Evolutionary conservation across 129 eudicot genomes (phyloP).

Genomic region (Erigeron canadensis): DNA sequence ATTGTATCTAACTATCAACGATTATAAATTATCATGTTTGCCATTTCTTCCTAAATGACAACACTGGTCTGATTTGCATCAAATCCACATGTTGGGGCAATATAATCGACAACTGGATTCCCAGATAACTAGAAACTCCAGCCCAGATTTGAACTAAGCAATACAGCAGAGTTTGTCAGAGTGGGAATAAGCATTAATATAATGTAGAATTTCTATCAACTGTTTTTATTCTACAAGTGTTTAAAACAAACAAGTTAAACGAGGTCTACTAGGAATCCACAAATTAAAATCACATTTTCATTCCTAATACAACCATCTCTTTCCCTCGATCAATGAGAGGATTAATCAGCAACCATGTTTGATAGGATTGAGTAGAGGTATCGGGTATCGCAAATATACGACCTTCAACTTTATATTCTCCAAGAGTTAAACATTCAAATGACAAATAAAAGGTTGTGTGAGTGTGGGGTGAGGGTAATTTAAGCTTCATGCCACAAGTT

Average conservation of each 20-base stretch:
- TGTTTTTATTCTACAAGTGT: no score
- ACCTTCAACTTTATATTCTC: not conserved
- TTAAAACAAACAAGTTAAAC: not conserved
- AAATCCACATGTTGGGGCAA: not conserved
- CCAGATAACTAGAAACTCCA: not conserved
- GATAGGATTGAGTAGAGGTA: not conserved
- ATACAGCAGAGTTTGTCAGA: conserved; percentile 2
- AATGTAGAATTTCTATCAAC: not conserved
- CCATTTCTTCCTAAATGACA: not conserved
- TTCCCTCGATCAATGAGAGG: not conserved
- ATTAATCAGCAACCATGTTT: not conserved
- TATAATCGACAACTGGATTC: not conserved
- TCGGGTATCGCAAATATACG: not conserved
- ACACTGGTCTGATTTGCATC: not conserved
- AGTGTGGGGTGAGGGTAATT: no score
- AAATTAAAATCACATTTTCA: not conserved
- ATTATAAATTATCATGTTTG: not conserved
- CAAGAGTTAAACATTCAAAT: no score
- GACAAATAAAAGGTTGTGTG: no score
- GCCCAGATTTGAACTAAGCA: not conserved
- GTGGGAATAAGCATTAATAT: not conserved
- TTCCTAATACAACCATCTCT: conserved; percentile 18
- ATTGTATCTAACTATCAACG: not conserved
- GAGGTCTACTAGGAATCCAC: conserved; percentile 5
- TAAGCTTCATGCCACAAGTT: no score